Percentiles rank a stretch among this genome's conserved stretches.
These are phyloP conservation scores for Glutinoglossum americanum DNA, from an alignment of 495 filamentous ascomycete genomes.

Conservation along the genomic window DNA sequence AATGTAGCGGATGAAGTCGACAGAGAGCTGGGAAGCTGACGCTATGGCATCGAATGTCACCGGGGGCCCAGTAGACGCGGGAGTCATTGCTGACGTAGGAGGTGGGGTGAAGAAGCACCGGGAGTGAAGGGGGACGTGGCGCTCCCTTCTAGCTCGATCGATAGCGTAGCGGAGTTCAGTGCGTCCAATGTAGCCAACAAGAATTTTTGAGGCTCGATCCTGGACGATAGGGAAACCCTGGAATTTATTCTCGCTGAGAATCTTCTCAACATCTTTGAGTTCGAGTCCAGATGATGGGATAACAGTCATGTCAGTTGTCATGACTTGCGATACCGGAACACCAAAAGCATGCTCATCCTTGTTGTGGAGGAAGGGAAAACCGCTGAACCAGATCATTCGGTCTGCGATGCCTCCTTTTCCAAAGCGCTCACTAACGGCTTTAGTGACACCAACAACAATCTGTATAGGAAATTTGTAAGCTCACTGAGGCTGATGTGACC, in stretches of 20 bases:
- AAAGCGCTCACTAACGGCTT: constrained; percentile 77
- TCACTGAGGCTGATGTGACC: constrained; percentile 29
- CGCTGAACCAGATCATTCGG: constrained; percentile 98
- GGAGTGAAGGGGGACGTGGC: constrained; percentile 43
- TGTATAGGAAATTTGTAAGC: constrained; percentile 12
- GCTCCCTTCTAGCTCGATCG: constrained; percentile 56
- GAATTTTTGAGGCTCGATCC: constrained; percentile 39
- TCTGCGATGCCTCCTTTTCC: constrained; percentile 94
- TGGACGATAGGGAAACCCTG: constrained; percentile 92
- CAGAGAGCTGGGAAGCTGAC: constrained; percentile 29
- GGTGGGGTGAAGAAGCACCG: constrained; percentile 62
- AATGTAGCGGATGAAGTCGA: constrained; percentile 77
- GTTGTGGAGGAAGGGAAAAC: constrained; percentile 92
- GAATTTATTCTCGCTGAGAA: constrained; percentile 64
- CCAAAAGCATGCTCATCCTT: constrained; percentile 98
- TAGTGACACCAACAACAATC: constrained; percentile 94
- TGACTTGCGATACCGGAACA: constrained; percentile 79
- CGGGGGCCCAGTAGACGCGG: constrained; percentile 21
- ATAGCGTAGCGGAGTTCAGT: constrained; percentile 90
- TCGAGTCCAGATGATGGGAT: constrained; percentile 58
- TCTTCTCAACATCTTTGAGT: constrained; percentile 47
- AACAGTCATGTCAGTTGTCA: constrained; percentile 59
- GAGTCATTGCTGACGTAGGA: constrained; percentile 23
- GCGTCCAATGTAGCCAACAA: constrained; percentile 85
- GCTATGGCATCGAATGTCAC: constrained; percentile 45